Evolutionary conservation across 1,284 basidiomycete genomes (phyloP), one percentile per base, ranked within the genome.

Genomic region (Butyriboletus appendiculatus): DNA sequence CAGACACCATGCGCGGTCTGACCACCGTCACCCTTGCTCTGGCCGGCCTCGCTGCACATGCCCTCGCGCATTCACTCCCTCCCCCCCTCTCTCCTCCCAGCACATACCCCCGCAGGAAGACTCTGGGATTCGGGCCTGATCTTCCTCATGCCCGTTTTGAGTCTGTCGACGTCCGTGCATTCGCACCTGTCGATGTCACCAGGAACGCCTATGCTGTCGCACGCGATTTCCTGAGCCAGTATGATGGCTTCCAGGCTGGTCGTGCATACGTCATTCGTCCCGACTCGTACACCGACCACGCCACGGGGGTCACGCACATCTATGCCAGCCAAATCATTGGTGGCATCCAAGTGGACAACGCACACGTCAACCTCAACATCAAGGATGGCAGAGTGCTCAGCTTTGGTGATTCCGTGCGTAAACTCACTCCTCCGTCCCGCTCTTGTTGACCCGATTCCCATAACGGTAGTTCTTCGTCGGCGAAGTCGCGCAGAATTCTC

Each of bases 321-420:
- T 95, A 92, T 64, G 84, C 88, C 58, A 82, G 86, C 59, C 94
- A 98, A 73, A 62, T 90, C 49, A 71, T 95, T 63, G 84, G 90
- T 59, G 92, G 92, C 39, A 76, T 95, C 51, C 92, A 95, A 68
- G 92, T 98, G 14, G 79, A 83, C 16, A 92, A 97, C 66, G 94
- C 88, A 42, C 88, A 95, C 73, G 82, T 95, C 73, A 96, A 96
- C 71, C 74, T 97, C 68, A 96, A 96, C 76, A 78, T 96, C 68
- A 89, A 88, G 73, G 81, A 90, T 56, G 93, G 92, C 48, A 74
- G 78, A 49, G 81, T 96, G 15, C 66, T 95, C 45, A 93, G 90
- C 1, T 91, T 86, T 63, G 92, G 92, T 52, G 88, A 86, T 68
- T 92, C 89, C 59, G 90, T 92, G 60, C 56, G 87, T 64, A 8